Percentiles rank a stretch among this genome's conserved stretches.
These are phyloP conservation scores for Mimosa bimucronata DNA, from an alignment of 306 rosid genomes.

Conservation along the genomic window DNA sequence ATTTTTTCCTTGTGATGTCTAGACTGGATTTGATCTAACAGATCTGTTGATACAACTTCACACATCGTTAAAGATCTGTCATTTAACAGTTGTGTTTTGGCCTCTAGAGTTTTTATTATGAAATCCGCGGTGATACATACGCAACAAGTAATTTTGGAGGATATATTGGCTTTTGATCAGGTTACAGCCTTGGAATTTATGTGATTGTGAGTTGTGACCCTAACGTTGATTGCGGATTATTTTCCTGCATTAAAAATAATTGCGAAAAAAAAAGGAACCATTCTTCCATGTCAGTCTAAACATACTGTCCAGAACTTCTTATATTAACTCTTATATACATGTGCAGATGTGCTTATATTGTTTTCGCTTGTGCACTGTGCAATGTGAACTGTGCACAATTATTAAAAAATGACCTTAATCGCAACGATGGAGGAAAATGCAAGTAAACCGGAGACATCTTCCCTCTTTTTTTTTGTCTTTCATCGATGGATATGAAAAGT, in stretches of 20 bases:
- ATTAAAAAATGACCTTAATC: too few species aligned
- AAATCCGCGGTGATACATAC: slow-evolving; percentile 26
- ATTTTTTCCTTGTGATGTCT: slow-evolving; percentile 26
- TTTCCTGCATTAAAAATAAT: background rate
- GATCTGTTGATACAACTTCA: slow-evolving; percentile 25
- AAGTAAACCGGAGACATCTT: too few species aligned
- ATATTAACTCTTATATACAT: too few species aligned
- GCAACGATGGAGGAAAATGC: too few species aligned
- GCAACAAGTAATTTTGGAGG: background rate
- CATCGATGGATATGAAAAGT: too few species aligned
- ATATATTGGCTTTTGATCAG: background rate
- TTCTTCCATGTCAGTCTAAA: too few species aligned
- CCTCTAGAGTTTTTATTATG: background rate
- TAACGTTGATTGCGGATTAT: background rate
- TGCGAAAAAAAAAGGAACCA: background rate
- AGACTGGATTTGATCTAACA: slow-evolving; percentile 26
- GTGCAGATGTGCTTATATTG: too few species aligned
- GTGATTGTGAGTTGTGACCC: background rate
- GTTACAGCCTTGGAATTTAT: background rate
- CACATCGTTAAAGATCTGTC: slow-evolving; percentile 1
- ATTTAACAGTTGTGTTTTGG: slow-evolving; percentile 12
- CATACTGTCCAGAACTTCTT: too few species aligned
- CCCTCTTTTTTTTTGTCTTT: too few species aligned
- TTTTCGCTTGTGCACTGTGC: too few species aligned
- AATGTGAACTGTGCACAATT: too few species aligned